Conservation (phyloP, 2,329 filamentous ascomycete species). For the Exophiala sp. region DNA sequence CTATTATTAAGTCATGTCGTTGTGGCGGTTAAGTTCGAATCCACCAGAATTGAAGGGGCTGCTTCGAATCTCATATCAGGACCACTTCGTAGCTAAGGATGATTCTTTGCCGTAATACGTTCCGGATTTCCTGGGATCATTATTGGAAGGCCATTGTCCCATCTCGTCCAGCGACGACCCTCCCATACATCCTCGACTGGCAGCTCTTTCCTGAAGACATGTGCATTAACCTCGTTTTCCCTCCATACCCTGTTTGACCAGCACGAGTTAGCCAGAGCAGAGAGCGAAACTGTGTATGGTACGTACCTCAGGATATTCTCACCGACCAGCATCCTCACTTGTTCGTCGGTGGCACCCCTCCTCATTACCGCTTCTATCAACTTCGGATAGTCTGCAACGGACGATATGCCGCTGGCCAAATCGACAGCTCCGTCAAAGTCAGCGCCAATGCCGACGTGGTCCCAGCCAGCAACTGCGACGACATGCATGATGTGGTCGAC, state of each 20-base stretch:
- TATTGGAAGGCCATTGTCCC: slow-evolving; percentile 1
- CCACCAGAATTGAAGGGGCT: too few relatives aligned
- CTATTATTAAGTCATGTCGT: too few relatives aligned
- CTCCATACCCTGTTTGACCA: slow-evolving; percentile 11
- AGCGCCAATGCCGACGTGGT: slow-evolving; percentile 81
- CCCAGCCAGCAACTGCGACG: slow-evolving; percentile 75
- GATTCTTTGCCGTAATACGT: not conserved
- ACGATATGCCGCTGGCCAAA: too few relatives aligned
- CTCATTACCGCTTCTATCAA: slow-evolving; percentile 37
- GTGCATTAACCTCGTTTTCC: slow-evolving; percentile 1
- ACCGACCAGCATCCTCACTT: slow-evolving; percentile 37
- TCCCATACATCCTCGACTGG: slow-evolving; percentile 7
- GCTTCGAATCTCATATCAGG: too few relatives aligned
- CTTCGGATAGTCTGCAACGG: slow-evolving; percentile 33
- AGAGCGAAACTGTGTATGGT: slow-evolving; percentile 18
- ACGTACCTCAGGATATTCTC: slow-evolving; percentile 36
- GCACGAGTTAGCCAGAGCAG: slow-evolving; percentile 2
- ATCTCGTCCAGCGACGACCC: slow-evolving; percentile 2
- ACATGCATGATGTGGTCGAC: slow-evolving; percentile 78
- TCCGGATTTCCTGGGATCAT: slow-evolving; percentile 1
- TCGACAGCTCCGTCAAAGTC: slow-evolving; percentile 68
- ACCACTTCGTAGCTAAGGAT: not conserved
- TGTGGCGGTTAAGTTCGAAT: not conserved
- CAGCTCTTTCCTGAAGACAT: not conserved
- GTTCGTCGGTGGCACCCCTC: slow-evolving; percentile 39